phyloP scores from a whole-genome alignment of 2,329 filamentous ascomycete genomes.

The Colletotrichum abscissum region DNA sequence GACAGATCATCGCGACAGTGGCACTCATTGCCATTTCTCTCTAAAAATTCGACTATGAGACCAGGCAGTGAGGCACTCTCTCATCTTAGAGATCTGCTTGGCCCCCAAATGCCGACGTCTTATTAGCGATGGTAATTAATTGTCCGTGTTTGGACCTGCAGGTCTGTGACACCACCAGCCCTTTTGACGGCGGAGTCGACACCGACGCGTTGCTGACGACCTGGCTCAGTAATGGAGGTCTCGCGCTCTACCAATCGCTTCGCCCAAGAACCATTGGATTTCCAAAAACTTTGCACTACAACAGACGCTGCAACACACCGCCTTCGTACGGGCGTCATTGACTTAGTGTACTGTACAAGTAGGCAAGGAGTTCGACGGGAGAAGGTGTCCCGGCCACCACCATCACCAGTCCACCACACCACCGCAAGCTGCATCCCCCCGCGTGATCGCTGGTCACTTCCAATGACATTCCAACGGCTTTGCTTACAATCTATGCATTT shows the following conservation, averaged over 20 bases:
- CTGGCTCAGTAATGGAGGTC: neutral
- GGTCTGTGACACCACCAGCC: conserved; percentile 2
- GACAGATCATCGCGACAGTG: neutral
- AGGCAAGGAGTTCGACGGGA: neutral
- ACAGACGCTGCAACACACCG: neutral
- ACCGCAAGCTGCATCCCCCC: neutral
- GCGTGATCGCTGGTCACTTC: neutral
- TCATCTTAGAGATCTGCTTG: neutral
- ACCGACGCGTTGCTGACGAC: neutral
- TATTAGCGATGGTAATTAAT: conserved; percentile 1
- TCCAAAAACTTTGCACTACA: neutral
- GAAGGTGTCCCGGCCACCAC: too few species aligned
- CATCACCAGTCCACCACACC: neutral
- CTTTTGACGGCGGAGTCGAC: neutral
- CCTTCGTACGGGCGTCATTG: neutral
- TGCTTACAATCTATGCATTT: conserved; percentile 1
- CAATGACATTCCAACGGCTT: neutral
- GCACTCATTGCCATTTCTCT: conserved; percentile 1
- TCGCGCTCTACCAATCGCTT: conserved; percentile 9
- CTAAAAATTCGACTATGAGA: conserved; percentile 1
- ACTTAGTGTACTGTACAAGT: neutral
- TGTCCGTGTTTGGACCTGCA: neutral
- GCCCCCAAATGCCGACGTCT: conserved; percentile 22
- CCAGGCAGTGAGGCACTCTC: neutral
- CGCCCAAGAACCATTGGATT: neutral